These are phyloP conservation scores for Lantana camara DNA, from an alignment of 257 asterid species.

Conservation along the genomic window DNA sequence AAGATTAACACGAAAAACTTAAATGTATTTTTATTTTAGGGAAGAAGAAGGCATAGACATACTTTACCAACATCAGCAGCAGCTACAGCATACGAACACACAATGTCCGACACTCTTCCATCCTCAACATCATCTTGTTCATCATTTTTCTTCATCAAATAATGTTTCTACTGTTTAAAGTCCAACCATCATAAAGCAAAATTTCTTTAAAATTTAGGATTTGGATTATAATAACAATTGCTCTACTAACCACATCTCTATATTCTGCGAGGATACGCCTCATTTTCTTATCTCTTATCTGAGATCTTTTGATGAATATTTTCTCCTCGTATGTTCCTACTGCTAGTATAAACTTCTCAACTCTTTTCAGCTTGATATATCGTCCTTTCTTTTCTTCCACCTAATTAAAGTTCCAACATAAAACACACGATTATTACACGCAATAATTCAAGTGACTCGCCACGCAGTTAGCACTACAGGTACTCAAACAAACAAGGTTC, in stretches of 20 bases:
- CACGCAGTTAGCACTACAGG: no score
- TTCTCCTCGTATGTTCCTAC: slow-evolving; percentile 57
- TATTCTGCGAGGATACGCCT: slow-evolving; percentile 33
- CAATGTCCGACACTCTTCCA: slow-evolving; percentile 24
- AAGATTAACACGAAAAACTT: neutral
- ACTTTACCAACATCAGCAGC: slow-evolving; percentile 18
- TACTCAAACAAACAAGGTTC: no score
- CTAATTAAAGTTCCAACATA: slow-evolving; percentile 25
- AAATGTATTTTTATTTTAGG: neutral
- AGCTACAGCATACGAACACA: neutral
- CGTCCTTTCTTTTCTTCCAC: slow-evolving; percentile 34
- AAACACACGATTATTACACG: no score
- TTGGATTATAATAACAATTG: neutral
- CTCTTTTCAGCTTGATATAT: slow-evolving; percentile 45
- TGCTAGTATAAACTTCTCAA: slow-evolving; percentile 50
- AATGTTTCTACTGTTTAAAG: no score
- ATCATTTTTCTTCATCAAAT: slow-evolving; percentile 30
- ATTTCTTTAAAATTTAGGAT: neutral
- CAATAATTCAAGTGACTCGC: no score
- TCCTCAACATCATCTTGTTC: slow-evolving; percentile 17
- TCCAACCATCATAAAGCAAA: neutral
- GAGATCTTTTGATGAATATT: slow-evolving; percentile 54
- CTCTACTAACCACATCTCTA: slow-evolving; percentile 38
- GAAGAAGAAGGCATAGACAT: neutral
- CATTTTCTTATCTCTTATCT: slow-evolving; percentile 31